Evolutionary conservation across 1,284 basidiomycete genomes (phyloP).

Genomic region (Apiotrichum veenhuisii): DNA sequence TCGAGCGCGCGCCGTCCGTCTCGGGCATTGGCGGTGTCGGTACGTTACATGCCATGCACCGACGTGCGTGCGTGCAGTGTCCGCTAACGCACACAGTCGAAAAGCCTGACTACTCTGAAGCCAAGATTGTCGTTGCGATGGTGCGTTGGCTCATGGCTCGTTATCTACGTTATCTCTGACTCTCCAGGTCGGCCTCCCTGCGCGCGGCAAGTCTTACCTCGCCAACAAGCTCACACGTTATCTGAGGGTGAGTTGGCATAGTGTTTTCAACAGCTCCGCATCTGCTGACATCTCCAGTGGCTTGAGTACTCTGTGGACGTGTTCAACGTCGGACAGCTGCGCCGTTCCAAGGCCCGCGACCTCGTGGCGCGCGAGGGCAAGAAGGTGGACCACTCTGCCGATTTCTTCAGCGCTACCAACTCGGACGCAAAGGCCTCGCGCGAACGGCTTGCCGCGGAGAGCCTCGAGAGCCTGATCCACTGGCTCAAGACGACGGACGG

Average conservation of each 20-base stretch:
- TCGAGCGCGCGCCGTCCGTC: slow-evolving; percentile 46
- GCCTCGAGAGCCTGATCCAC: slow-evolving; percentile 86
- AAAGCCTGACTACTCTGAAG: slow-evolving; percentile 96
- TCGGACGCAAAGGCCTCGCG: slow-evolving; percentile 70
- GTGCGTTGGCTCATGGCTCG: slow-evolving; percentile 93
- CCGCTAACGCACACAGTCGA: slow-evolving; percentile 58
- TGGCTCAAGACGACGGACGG: slow-evolving; percentile 94
- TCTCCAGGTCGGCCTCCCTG: slow-evolving; percentile 68
- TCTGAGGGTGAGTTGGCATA: slow-evolving; percentile 60
- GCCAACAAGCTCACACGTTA: slow-evolving; percentile 81
- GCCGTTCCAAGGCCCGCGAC: slow-evolving; percentile 72
- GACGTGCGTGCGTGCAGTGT: too few relatives aligned
- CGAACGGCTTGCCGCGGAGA: slow-evolving; percentile 83
- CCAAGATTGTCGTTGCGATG: slow-evolving; percentile 98
- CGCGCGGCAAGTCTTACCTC: slow-evolving; percentile 77
- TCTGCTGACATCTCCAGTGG: slow-evolving; percentile 63
- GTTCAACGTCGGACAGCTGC: slow-evolving; percentile 95
- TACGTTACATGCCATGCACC: slow-evolving; percentile 16
- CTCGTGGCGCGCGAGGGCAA: slow-evolving; percentile 27
- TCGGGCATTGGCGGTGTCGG: slow-evolving; percentile 50
- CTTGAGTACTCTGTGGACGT: slow-evolving; percentile 98
- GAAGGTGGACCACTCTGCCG: slow-evolving; percentile 80
- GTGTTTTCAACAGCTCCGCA: too few relatives aligned
- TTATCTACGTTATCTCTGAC: neutral
- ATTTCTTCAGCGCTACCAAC: slow-evolving; percentile 88